phyloP scores from a whole-genome alignment of 2,329 filamentous ascomycete species.

The Colletotrichum aenigma region DNA sequence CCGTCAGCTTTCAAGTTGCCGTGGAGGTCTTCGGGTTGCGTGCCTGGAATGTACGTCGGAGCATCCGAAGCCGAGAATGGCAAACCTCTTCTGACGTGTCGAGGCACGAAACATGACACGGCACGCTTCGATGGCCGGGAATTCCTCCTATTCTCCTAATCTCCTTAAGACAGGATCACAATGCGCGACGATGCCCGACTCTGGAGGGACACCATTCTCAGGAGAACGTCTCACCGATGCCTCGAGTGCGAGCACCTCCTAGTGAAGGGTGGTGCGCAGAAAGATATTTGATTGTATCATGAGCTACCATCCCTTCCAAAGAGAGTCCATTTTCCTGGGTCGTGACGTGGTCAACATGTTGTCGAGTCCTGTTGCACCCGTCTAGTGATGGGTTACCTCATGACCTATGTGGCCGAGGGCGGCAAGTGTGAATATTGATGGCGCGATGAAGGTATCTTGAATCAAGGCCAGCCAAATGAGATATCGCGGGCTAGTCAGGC shows the following conservation, averaged over 20 bases:
- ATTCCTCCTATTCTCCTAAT: constrained; percentile 17
- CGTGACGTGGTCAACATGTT: background rate
- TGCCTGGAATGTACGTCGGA: background rate
- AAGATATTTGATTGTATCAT: background rate
- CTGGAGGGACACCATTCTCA: background rate
- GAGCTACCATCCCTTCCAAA: background rate
- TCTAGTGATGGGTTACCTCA: background rate
- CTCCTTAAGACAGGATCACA: constrained; percentile 10
- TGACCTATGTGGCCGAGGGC: background rate
- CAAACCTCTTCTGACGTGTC: constrained; percentile 19
- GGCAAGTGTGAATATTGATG: background rate
- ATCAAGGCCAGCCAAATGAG: background rate
- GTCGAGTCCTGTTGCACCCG: constrained; percentile 17
- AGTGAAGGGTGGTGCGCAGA: background rate
- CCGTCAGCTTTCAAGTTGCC: background rate
- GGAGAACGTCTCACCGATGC: background rate
- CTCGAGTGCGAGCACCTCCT: background rate
- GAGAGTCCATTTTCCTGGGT: background rate
- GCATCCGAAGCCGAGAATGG: background rate
- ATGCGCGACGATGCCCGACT: background rate
- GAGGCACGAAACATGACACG: background rate
- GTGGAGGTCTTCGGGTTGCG: background rate
- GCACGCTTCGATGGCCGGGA: background rate
- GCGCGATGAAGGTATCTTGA: background rate
- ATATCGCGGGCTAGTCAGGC: background rate